Base-by-base conservation (phyloP, 208 protist species). In the Endotrypanum monterogeii region DNA sequence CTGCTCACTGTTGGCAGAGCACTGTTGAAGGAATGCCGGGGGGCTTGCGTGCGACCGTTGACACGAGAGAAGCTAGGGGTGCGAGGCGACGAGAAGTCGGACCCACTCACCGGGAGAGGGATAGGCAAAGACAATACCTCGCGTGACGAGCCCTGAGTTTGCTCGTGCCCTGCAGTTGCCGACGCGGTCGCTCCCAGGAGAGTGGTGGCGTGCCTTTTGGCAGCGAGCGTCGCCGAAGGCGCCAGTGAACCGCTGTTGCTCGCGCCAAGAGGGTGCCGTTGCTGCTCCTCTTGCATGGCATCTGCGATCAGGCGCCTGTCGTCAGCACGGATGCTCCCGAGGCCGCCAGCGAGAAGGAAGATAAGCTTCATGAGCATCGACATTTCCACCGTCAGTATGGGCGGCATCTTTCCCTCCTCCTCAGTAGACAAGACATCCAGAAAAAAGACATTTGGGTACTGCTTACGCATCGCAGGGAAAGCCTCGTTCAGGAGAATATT, bases 311-410 rank as follows among this genome's bases (percentile, higher is more conserved):
- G 23, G 18, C 82, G 76, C 14, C 79, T 80, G 46, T 92, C 87
- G 50, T 92, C 87, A 1, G 87, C 87, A 51, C 76, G 73, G 80
- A 92, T 92, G 73, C 76, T 88, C 68, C 66, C 76, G 68, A 86
- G 73, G 14, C 87, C 87, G 28, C 87, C 87, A 23, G 87, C 84
- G 71, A 92, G 89, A 39, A 92, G 76, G 60, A 83, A 89, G 50
- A 92, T 72, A 20, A 89, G 78, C 71, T 92, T 92, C 30, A 88
- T 55, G 9, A 89, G 62, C 1, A 70, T 62, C 30, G 83, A 89
- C 35, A 86, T 57, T 28, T 69, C 67, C 9, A 87, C 78, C 14
- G 75, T 76, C n/a, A 88, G 23, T 9, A 83, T 80, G 16, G 78
- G 73, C 7, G 84, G 79, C 28, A 78, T 56, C 2, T 58, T 74